A percentile compares a stretch with the other conserved stretches of the same genome.
Evolutionary conservation across 805 yeast genomes (phyloP).

Genomic region (Blastobotrys americana): DNA sequence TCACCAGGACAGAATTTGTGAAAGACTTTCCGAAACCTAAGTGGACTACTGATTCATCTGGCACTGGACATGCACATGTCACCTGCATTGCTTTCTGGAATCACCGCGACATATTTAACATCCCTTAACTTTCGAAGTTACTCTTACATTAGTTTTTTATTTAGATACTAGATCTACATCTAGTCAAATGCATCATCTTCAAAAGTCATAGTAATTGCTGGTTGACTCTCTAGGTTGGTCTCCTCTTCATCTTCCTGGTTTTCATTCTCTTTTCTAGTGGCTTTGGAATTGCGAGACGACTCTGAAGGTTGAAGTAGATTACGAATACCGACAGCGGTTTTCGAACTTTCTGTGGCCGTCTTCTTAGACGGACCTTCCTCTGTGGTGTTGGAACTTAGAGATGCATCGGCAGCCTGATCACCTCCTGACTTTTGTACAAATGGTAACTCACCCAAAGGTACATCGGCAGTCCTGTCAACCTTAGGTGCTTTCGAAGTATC

Average conservation of each 20-base stretch:
- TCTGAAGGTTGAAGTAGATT: no score
- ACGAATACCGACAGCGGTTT: conserved; percentile 1
- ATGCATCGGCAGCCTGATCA: no score
- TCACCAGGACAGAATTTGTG: conserved; percentile 19
- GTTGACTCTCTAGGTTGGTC: conserved; percentile 12
- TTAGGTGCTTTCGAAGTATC: neutral
- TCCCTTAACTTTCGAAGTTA: neutral
- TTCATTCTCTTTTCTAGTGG: conserved; percentile 10
- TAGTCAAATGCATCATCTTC: conserved; percentile 24
- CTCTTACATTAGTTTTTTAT: neutral
- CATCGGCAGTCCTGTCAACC: conserved; percentile 4
- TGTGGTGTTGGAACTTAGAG: neutral
- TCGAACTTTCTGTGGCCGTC: conserved; percentile 1
- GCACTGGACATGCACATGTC: neutral
- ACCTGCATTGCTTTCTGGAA: neutral
- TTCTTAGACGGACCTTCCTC: conserved; percentile 2
- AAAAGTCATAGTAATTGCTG: conserved; percentile 21
- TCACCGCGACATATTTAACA: neutral
- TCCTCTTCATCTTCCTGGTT: conserved; percentile 12
- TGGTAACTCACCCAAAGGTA: conserved; percentile 1
- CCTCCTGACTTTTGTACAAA: neutral
- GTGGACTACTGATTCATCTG: conserved; percentile 11
- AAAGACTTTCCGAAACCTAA: conserved; percentile 14
- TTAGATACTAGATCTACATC: conserved; percentile 10
- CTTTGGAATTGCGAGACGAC: no score